Evolutionary conservation across 495 filamentous ascomycete genomes (phyloP).

Genomic region (Parmelia sp.): DNA sequence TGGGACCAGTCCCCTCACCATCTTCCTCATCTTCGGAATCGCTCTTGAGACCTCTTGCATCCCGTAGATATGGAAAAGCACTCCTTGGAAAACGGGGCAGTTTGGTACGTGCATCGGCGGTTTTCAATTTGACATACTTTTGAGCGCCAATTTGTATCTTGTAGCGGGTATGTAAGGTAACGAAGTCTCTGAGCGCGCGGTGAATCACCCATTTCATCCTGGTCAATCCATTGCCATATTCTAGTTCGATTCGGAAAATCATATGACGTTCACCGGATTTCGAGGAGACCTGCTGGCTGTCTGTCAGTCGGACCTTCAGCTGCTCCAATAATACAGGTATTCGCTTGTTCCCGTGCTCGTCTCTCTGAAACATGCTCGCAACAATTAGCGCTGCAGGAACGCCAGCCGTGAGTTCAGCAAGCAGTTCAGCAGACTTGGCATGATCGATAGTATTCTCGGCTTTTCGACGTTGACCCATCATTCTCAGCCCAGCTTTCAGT

Average conservation of each 20-base stretch:
- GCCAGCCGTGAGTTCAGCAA: slow-evolving; percentile 89
- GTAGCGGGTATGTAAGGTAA: slow-evolving; percentile 89
- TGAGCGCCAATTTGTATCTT: slow-evolving; percentile 75
- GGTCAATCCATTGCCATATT: slow-evolving; percentile 92
- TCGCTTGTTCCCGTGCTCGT: slow-evolving; percentile 90
- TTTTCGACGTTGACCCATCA: slow-evolving; percentile 72
- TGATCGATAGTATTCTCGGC: slow-evolving; percentile 80
- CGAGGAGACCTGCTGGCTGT: slow-evolving; percentile 59
- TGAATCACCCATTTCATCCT: slow-evolving; percentile 97
- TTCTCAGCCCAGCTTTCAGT: slow-evolving; percentile 75
- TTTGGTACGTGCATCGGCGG: slow-evolving; percentile 51
- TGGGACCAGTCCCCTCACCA: slow-evolving; percentile 50
- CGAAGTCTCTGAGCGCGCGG: slow-evolving; percentile 78
- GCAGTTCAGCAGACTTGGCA: slow-evolving; percentile 89
- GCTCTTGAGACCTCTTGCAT: slow-evolving; percentile 69
- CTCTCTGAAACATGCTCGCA: slow-evolving; percentile 93
- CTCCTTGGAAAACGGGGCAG: slow-evolving; percentile 84
- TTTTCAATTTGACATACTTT: slow-evolving; percentile 62
- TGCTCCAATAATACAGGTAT: slow-evolving; percentile 95
- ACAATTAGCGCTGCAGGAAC: slow-evolving; percentile 87
- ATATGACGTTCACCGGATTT: slow-evolving; percentile 70
- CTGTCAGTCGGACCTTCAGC: slow-evolving; percentile 77
- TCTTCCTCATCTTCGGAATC: slow-evolving; percentile 76
- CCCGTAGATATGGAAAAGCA: slow-evolving; percentile 86
- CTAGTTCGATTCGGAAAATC: slow-evolving; percentile 84